Percentiles rank a stretch among this genome's conserved stretches.
These are phyloP conservation scores for Paxillus ammoniavirescens DNA, from an alignment of 768 basidiomycete species.

Conservation along the genomic window DNA sequence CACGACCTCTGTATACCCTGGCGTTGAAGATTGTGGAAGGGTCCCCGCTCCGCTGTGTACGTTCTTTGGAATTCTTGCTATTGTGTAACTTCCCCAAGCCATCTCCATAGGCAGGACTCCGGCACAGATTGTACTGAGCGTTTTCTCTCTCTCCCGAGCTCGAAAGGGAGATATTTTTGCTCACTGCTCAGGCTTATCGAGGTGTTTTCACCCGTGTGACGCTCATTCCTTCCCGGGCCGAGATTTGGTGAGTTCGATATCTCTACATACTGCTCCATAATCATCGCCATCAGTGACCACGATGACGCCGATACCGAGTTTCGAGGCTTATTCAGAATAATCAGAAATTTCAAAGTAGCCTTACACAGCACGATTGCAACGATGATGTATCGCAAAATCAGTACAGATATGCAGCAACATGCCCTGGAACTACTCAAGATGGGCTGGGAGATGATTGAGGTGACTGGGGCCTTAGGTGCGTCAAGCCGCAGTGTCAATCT, in stretches of 20 bases:
- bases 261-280: not conserved
- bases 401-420: not conserved
- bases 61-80: no score
- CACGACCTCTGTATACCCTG: no score
- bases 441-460: no score
- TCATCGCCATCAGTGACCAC: not conserved
- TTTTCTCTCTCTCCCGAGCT: slow-evolving; percentile 16
- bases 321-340: no score
- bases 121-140: not conserved
- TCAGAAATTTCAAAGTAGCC: not conserved
- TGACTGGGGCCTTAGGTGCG: no score
- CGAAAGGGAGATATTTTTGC: slow-evolving; percentile 19
- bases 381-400: not conserved
- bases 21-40: no score
- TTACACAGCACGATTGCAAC: not conserved
- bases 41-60: no score
- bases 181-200: slow-evolving; percentile 7
- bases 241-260: slow-evolving; percentile 13
- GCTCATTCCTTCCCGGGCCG: slow-evolving; percentile 15
- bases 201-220: slow-evolving; percentile 12
- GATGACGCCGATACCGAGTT: no score
- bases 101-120: no score
- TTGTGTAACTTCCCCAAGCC: no score
- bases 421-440: no score
- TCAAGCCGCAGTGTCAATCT: no score